Conservation (phyloP, 352 stramenopile genomes). For the Poterioochromonas sp. region DNA sequence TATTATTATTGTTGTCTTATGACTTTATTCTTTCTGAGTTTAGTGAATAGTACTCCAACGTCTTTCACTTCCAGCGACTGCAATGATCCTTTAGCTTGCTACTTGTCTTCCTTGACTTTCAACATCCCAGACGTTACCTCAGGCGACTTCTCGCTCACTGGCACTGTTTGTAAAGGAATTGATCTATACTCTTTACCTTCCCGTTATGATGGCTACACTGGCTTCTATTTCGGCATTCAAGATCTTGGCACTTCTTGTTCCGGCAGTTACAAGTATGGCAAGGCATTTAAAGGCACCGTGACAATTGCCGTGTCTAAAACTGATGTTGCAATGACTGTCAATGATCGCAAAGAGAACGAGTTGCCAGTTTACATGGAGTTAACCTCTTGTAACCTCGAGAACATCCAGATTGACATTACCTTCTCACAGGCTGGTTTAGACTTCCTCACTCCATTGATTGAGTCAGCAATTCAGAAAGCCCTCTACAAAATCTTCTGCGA, state of each 20-base stretch:
- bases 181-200: neutral
- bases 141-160: neutral
- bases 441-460: neutral
- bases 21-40: no score
- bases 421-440: neutral
- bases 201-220: neutral
- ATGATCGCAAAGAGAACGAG: neutral
- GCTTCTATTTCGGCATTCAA: neutral
- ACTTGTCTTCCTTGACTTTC: neutral
- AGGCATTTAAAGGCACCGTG: neutral
- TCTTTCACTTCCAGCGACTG: no score
- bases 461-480: neutral
- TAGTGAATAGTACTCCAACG: no score
- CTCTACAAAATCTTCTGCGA: neutral
- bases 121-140: neutral
- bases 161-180: conserved; percentile 18
- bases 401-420: neutral
- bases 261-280: conserved; percentile 20
- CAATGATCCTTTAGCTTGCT: conserved; percentile 16
- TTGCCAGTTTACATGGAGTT: neutral
- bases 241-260: conserved; percentile 7
- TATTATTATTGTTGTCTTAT: no score
- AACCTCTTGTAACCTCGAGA: neutral
- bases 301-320: neutral
- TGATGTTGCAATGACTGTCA: neutral